A percentile compares a stretch with the other conserved stretches of the same genome.
These are phyloP conservation scores for Teunomyces atbi DNA, from an alignment of 805 yeast species.

Conservation along the genomic window DNA sequence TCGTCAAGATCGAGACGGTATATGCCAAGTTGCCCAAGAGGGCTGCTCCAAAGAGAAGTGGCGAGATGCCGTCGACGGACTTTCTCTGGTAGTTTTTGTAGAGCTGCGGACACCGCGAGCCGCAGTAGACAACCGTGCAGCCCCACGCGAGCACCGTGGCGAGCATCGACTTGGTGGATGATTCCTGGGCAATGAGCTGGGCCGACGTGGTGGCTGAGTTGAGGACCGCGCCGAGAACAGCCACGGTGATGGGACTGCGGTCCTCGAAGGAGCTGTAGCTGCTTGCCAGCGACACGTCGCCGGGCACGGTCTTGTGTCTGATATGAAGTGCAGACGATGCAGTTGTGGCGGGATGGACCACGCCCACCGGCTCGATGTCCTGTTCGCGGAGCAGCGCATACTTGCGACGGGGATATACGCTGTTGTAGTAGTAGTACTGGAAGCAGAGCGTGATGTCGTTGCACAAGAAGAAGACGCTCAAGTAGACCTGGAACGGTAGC, in stretches of 20 bases:
- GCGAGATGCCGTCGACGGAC: slow-evolving; percentile 85
- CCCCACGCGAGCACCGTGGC: slow-evolving; percentile 61
- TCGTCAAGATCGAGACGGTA: slow-evolving; percentile 67
- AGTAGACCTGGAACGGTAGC: slow-evolving; percentile 36
- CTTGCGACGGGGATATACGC: slow-evolving; percentile 28
- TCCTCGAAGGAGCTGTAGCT: slow-evolving; percentile 1
- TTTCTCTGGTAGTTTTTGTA: slow-evolving; percentile 71
- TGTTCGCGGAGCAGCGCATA: neutral
- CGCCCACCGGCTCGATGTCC: neutral
- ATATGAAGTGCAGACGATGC: neutral
- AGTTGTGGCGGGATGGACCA: neutral
- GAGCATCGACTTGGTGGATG: neutral
- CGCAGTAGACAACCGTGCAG: slow-evolving; percentile 71
- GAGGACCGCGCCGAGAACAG: neutral
- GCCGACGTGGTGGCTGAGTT: slow-evolving; percentile 1
- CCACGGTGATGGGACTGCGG: neutral
- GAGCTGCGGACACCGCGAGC: slow-evolving; percentile 83
- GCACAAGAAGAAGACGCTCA: slow-evolving; percentile 38
- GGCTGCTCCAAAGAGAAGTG: slow-evolving; percentile 75
- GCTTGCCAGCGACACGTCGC: neutral
- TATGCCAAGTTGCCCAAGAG: slow-evolving; percentile 75
- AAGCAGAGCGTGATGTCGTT: slow-evolving; percentile 39
- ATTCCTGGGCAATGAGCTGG: neutral
- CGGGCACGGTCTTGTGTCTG: neutral
- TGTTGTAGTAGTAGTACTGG: slow-evolving; percentile 43